Base-by-base conservation (phyloP, 768 basidiomycete species). In the Mycena rosella region DNA sequence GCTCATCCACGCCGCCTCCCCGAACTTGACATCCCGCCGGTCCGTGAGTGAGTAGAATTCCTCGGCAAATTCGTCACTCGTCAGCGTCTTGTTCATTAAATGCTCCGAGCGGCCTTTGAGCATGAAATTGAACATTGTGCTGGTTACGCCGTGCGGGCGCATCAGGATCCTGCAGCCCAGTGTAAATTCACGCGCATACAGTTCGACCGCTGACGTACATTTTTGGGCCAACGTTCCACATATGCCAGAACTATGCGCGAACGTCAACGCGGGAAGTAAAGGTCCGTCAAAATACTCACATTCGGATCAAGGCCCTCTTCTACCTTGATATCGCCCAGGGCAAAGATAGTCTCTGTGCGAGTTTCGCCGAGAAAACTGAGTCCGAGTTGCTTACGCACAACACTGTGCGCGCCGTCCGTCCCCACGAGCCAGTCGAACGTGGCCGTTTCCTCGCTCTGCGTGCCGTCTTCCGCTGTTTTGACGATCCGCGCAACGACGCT, bases 391-490 rank as follows among this genome's bases (percentile, higher is more conserved):
- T 40, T 40, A 15, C 38, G 38, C 38, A 40, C 38, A 15, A 4
- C 9, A 15, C 38, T 80, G 34, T 78, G 79, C 1, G 82, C 84
- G 8, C 84, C 84, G 70, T 86, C 85, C 0, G 82, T 75, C 8
- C 85, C 85, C 58, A 86, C 75, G 60, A 85, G 74, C 75, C 78
- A 85, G 11, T 77, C 78, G 49, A 76, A 81, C 4, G 60, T 65
- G 7, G 73, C 54, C 14, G 72, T 65, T 68, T 86, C 84, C 10
- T 34, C 53, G 13, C 68, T 73, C 22, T 73, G 74, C 42, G 61
- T 65, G 10, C 63, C 67, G 30, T 71, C 71, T 44, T 64, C 59
- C 6, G 72, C 76, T 8, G 69, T 74, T 34, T 76, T 75, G 29
- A 78, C 38, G 6, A 87, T 63, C 15, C 77, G 77, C 9, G 81